Percentiles rank a stretch among this genome's conserved stretches.
Evolutionary conservation across 345 rosid genomes (phyloP).

Genomic region (Syzygium aromaticum): DNA sequence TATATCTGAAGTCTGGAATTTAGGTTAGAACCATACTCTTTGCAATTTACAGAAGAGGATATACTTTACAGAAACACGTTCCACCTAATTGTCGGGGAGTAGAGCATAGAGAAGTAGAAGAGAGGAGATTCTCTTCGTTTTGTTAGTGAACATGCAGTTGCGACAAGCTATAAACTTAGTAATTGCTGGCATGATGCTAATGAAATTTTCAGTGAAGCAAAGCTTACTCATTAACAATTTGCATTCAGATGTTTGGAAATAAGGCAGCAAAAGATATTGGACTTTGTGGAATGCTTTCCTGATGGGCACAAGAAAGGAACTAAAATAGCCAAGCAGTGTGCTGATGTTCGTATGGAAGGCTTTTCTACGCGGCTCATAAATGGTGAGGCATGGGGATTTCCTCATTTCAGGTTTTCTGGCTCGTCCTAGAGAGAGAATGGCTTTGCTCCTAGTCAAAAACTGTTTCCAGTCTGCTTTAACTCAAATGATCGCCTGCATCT

Average conservation of each 20-base stretch:
- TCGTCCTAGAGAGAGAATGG: background rate
- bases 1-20: background rate
- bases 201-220: background rate
- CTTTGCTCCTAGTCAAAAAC: background rate
- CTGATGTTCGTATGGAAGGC: constrained; percentile 65
- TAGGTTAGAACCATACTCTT: background rate
- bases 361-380: constrained; percentile 86
- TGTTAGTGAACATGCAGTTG: background rate
- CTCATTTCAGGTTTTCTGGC: background rate
- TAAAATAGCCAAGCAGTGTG: constrained; percentile 68
- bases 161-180: background rate
- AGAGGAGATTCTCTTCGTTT: background rate
- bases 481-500: too few relatives aligned
- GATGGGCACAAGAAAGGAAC: constrained; percentile 72
- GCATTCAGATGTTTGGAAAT: constrained; percentile 64
- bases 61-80: background rate
- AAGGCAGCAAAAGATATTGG: constrained; percentile 66
- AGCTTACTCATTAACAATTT: background rate
- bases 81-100: background rate
- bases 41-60: background rate
- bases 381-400: constrained; percentile 44
- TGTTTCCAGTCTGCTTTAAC: background rate
- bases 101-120: background rate
- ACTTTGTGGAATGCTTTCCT: constrained; percentile 86
- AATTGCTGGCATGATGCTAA: background rate